A percentile compares a stretch with the other conserved stretches of the same genome.
phyloP scores from a whole-genome alignment of 2,329 filamentous ascomycete species.

The Talaromyces atroroseus region DNA sequence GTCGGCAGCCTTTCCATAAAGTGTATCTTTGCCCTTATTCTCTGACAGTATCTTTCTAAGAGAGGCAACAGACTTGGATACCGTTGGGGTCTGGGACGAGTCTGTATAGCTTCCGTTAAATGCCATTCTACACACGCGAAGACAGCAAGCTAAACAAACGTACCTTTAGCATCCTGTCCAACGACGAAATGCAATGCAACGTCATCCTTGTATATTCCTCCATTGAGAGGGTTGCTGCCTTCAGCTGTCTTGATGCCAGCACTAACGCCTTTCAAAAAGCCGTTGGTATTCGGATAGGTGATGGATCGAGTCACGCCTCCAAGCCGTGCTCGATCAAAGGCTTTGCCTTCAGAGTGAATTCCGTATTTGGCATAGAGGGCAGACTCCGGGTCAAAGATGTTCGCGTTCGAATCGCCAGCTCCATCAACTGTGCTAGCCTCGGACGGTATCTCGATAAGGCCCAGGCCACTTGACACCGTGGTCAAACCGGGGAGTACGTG shows the following conservation, averaged over 20 bases:
- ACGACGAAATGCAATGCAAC: conserved; percentile 50
- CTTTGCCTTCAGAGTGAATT: conserved; percentile 47
- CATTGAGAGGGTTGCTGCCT: conserved; percentile 42
- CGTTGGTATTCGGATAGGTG: conserved; percentile 49
- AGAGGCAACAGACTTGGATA: conserved; percentile 26
- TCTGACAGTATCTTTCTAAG: conserved; percentile 34
- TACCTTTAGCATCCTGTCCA: conserved; percentile 31
- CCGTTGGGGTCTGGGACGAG: conserved; percentile 21
- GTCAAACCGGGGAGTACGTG: conserved; percentile 58
- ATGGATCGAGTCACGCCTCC: conserved; percentile 58
- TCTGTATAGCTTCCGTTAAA: not conserved
- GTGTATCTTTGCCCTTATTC: conserved; percentile 31
- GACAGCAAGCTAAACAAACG: not conserved
- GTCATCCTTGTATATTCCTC: conserved; percentile 50
- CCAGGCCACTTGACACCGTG: conserved; percentile 56
- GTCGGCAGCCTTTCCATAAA: conserved; percentile 35
- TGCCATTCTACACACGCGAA: not conserved
- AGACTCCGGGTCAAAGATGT: conserved; percentile 32
- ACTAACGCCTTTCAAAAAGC: conserved; percentile 52
- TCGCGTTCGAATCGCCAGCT: conserved; percentile 52
- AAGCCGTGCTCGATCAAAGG: conserved; percentile 48
- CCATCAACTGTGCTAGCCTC: conserved; percentile 46
- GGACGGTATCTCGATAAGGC: conserved; percentile 58
- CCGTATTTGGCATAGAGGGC: conserved; percentile 42
- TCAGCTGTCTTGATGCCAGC: conserved; percentile 54